These are phyloP conservation scores for Theobroma cacao DNA, from an alignment of 345 rosid species.

Conservation along the genomic window DNA sequence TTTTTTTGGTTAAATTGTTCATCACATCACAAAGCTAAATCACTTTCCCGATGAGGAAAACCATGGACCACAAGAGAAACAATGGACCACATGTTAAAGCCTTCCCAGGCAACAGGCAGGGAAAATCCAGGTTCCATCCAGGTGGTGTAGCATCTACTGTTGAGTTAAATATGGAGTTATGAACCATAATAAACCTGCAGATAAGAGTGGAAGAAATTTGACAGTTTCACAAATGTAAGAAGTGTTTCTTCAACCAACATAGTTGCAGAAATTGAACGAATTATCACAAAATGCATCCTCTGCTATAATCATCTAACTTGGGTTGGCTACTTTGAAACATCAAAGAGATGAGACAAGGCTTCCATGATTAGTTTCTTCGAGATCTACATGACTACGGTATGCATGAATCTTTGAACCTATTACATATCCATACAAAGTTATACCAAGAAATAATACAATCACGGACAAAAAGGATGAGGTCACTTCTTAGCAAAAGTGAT, in stretches of 20 bases:
- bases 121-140: neutral
- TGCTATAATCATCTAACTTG: neutral
- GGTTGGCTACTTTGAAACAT: neutral
- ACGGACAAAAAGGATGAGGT: neutral
- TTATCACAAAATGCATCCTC: neutral
- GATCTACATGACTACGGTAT: neutral
- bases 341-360: neutral
- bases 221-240: neutral
- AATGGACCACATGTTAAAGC: neutral
- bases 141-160: neutral
- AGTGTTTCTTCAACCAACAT: neutral
- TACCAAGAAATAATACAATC: neutral
- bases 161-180: neutral
- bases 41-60: neutral
- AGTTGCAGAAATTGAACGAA: neutral
- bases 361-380: neutral
- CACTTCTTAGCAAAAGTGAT: constrained; percentile 92
- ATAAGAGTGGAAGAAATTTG: neutral
- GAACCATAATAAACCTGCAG: neutral
- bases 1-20: no score
- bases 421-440: neutral
- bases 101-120: neutral
- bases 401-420: neutral
- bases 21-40: neutral
- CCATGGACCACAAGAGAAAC: neutral